Evolutionary conservation across 768 basidiomycete genomes (phyloP), one percentile per base, ranked within the genome.

Genomic region (Suillus plorans): DNA sequence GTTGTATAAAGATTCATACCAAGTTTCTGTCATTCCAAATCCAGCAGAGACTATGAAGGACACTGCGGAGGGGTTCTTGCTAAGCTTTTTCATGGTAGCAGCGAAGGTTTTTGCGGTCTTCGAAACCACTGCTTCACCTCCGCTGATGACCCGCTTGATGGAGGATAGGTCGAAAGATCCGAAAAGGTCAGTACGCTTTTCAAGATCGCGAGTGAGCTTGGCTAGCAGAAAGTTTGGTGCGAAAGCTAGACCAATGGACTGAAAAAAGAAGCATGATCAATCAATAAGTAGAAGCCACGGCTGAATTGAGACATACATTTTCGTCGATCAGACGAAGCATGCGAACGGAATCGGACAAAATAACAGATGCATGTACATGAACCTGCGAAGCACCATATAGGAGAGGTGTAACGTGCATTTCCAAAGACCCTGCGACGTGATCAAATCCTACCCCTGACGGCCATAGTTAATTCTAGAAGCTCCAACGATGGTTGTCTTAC

Each of bases 1-100:
- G 28, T 45, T 12, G 39, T 25, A 52, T 62, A 13, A 39, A 18
- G 1, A 39, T 62, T 70, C 79, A 55, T 60, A 72, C 69, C 76
- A 75, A 31, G 81, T 83, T 65, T 83, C 82, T 0, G 76, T 81
- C 81, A 82, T 80, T 37, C 79, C 79, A 56, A 80, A 80, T 14
- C 76, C 79, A 39, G 72, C 76, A 28, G 68, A 67, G 56, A 69
- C 63, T 14, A 52, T 47, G 47, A 69, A 67, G 16, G 68, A 63
- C n/a, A 52, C 62, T 18, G 70, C 41, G 0, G 66, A 66, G 10
- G 63, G 60, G 22, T 70, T 63, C 53, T 67, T 75, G 8, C 70
- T 68, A n/a, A 74, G 70, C 45, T 64, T 75, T 44, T 72, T 69
- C 13, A 82, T 68, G 14, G 69, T 74, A 36, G 69, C 73, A 14